Evolutionary conservation across 1,284 basidiomycete species (phyloP).

Genomic region (Tilletiopsis washingtonensis): DNA sequence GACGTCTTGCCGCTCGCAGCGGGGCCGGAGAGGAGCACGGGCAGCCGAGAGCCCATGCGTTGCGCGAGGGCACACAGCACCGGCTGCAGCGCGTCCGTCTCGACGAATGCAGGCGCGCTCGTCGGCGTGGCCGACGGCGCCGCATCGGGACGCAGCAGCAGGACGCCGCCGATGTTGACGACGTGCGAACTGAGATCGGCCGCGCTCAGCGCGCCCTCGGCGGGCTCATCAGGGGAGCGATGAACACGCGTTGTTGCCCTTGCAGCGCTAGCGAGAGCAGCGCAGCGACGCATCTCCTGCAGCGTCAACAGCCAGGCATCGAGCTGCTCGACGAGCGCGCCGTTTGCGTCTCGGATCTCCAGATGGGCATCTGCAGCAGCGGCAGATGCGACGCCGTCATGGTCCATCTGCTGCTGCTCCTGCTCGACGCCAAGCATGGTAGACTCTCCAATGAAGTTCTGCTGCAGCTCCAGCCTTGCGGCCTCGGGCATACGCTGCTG

Average conservation of each 20-base stretch:
- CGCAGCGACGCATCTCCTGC: constrained; percentile 6
- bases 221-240: neutral
- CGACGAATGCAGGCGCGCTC: constrained; percentile 49
- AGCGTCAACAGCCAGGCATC: constrained; percentile 24
- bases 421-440: neutral
- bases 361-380: neutral
- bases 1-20: constrained; percentile 86
- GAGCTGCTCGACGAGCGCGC: constrained; percentile 3
- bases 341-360: neutral
- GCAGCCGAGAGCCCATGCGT: constrained; percentile 62
- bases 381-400: neutral
- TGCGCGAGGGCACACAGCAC: constrained; percentile 62
- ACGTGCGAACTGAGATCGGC: constrained; percentile 2
- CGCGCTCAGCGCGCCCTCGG: neutral
- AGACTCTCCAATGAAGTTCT: constrained; percentile 9
- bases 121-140: neutral
- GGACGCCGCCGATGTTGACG: constrained; percentile 25
- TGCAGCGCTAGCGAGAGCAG: neutral
- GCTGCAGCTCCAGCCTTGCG: constrained; percentile 14
- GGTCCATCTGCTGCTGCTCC: neutral
- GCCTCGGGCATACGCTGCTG: constrained; percentile 22
- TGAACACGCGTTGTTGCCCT: too few species aligned
- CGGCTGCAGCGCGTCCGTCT: constrained; percentile 52
- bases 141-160: constrained; percentile 14
- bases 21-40: constrained; percentile 75